phyloP scores from a whole-genome alignment of 768 basidiomycete species.

The Podaxis sp. region DNA sequence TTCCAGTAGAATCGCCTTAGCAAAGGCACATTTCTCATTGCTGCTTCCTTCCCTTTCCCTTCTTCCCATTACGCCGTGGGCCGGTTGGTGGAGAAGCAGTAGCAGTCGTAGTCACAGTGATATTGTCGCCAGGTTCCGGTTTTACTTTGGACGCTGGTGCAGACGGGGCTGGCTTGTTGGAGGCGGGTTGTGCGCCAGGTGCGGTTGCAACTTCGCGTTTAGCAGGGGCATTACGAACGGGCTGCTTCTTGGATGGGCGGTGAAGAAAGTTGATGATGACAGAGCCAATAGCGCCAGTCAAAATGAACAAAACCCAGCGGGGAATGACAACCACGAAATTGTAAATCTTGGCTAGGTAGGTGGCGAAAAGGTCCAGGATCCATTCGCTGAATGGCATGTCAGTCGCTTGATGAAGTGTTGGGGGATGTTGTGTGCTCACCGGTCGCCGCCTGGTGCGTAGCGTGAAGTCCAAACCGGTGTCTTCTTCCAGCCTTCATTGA shows the following conservation, averaged over 20 bases:
- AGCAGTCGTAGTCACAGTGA: background rate
- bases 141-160: background rate
- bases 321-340: constrained; percentile 50
- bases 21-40: background rate
- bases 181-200: background rate
- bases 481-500: constrained; percentile 55
- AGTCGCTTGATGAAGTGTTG: background rate
- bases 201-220: background rate
- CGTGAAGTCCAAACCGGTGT: constrained; percentile 65
- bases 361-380: constrained; percentile 56
- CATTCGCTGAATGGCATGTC: constrained; percentile 47
- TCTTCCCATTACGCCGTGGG: constrained; percentile 1
- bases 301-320: constrained; percentile 65
- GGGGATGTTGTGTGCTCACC: constrained; percentile 34
- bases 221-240: background rate
- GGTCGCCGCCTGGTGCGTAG: constrained; percentile 73
- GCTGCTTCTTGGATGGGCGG: constrained; percentile 19
- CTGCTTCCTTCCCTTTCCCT: constrained; percentile 2
- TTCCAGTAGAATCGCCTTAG: background rate
- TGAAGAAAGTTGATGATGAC: constrained; percentile 65
- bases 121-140: background rate
- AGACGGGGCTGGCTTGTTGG: background rate
- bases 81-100: background rate
- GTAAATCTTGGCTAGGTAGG: constrained; percentile 47
- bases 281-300: constrained; percentile 65